These are phyloP conservation scores for Coemansia umbellata DNA, from an alignment of 192 early-diverging fungal species.

Conservation along the genomic window DNA sequence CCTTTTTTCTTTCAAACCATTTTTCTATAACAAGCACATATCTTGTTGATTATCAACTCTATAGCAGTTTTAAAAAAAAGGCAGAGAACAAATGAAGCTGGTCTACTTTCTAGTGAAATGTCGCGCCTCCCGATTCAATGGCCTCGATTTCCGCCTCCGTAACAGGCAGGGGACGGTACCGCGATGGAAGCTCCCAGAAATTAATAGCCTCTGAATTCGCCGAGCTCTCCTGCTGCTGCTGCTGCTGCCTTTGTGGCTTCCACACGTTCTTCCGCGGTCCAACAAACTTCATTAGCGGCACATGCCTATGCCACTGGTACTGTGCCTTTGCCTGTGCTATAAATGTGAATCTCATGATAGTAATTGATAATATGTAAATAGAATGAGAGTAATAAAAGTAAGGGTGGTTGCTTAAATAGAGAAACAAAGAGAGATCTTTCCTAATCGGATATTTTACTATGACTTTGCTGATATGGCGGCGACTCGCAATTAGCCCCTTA, in stretches of 20 bases:
- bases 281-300: conserved; percentile 42
- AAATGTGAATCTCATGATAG: conserved; percentile 20
- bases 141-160: conserved; percentile 49
- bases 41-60: too few relatives aligned
- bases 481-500: too few relatives aligned
- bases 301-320: conserved; percentile 47
- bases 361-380: neutral
- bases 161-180: conserved; percentile 44
- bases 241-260: conserved; percentile 8
- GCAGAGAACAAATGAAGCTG: too few relatives aligned
- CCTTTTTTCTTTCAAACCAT: neutral
- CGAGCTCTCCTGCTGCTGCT: neutral
- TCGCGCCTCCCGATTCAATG: conserved; percentile 46
- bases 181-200: conserved; percentile 48
- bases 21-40: too few relatives aligned
- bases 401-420: too few relatives aligned
- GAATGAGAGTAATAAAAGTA: too few relatives aligned
- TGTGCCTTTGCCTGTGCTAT: conserved; percentile 30
- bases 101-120: conserved; percentile 14
- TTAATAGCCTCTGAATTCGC: conserved; percentile 24
- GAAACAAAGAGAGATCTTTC: too few relatives aligned
- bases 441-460: too few relatives aligned
- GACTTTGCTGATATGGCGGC: too few relatives aligned
- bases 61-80: too few relatives aligned
- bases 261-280: conserved; percentile 44